Conservation (phyloP, 2,329 filamentous ascomycete genomes). For the Paracoccidioides brasiliensis region DNA sequence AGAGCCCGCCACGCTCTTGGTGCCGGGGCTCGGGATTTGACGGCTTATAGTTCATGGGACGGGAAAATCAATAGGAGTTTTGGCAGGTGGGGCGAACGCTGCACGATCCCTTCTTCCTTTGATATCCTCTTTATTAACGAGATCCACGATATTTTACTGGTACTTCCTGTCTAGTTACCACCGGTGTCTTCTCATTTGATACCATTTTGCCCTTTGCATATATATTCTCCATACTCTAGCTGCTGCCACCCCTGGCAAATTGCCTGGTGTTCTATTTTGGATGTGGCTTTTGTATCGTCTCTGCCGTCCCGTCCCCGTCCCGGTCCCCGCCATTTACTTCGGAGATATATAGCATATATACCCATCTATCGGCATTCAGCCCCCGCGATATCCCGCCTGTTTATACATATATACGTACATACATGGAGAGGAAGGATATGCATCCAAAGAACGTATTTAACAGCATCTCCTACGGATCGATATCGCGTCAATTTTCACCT, state of each 20-base stretch:
- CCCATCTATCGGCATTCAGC: neutral
- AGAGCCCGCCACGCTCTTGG: neutral
- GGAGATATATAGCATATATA: neutral
- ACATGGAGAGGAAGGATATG: neutral
- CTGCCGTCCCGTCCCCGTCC: neutral
- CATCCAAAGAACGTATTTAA: neutral
- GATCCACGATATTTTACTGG: slow-evolving; percentile 8
- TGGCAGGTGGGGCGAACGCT: neutral
- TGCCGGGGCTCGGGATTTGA: slow-evolving; percentile 1
- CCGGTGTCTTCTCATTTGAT: slow-evolving; percentile 9
- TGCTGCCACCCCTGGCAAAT: slow-evolving; percentile 7
- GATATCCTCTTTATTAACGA: slow-evolving; percentile 3
- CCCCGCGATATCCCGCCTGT: neutral
- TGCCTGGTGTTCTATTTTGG: neutral
- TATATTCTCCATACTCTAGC: neutral
- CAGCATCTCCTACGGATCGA: neutral
- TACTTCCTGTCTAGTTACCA: slow-evolving; percentile 6
- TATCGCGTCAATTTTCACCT: neutral
- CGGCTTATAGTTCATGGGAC: neutral
- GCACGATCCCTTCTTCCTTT: neutral
- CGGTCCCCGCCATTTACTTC: neutral
- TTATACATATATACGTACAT: neutral
- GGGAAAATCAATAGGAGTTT: neutral
- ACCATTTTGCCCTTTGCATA: slow-evolving; percentile 8
- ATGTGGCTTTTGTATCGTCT: neutral